These are phyloP conservation scores for Geotrichum citri-aurantii DNA, from an alignment of 1,139 yeast species.

Conservation along the genomic window DNA sequence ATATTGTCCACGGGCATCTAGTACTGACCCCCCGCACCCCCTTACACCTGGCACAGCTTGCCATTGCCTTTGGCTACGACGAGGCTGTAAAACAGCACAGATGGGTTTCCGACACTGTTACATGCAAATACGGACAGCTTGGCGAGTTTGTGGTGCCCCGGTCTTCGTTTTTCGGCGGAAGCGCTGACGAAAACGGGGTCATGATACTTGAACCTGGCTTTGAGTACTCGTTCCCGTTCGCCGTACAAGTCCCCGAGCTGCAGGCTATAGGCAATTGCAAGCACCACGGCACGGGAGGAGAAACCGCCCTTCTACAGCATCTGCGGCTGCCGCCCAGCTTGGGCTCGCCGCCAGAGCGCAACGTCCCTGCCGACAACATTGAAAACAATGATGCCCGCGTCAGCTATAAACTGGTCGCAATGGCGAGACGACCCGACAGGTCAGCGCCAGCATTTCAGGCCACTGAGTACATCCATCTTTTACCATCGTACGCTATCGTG, in stretches of 20 bases:
- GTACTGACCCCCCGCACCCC: constrained; percentile 1
- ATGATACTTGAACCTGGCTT: neutral
- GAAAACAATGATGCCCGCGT: constrained; percentile 1
- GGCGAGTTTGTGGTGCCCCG: neutral
- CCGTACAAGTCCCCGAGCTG: constrained; percentile 1
- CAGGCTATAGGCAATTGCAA: neutral
- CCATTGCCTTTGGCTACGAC: constrained; percentile 3
- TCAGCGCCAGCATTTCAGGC: neutral
- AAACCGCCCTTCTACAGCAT: neutral
- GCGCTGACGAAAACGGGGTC: neutral
- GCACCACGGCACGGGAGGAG: neutral
- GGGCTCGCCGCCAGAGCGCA: neutral
- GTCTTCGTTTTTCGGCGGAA: neutral
- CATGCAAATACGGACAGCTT: neutral
- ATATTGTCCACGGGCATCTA: constrained; percentile 1
- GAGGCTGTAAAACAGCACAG: neutral
- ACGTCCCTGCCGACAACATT: neutral
- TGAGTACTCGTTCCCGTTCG: constrained; percentile 2
- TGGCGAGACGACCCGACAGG: neutral
- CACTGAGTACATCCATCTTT: neutral
- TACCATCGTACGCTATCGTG: neutral
- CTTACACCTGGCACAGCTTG: neutral
- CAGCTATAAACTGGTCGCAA: neutral
- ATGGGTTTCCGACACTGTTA: neutral
- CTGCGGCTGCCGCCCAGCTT: constrained; percentile 5